Percentiles rank a stretch among this genome's conserved stretches.
Conservation (phyloP, 2,329 filamentous ascomycete genomes). For the Cladorrhinum sp. region DNA sequence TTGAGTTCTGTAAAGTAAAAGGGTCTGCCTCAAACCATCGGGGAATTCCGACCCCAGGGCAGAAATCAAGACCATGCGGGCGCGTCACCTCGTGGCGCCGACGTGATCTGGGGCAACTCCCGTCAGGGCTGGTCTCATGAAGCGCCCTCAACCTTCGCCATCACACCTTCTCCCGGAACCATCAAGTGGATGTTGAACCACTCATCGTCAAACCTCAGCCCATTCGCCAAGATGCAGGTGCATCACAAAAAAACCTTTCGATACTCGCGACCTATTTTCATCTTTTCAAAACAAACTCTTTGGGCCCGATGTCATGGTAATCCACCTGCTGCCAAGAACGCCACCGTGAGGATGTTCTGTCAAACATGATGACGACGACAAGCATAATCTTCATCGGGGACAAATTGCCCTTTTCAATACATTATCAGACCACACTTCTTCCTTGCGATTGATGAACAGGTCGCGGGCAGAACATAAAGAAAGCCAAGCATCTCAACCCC, state of each 20-base stretch:
- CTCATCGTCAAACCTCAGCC: background rate
- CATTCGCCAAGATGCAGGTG: background rate
- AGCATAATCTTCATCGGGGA: background rate
- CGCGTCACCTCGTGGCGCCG: background rate
- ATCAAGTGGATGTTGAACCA: conserved; percentile 1
- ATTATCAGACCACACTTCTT: background rate
- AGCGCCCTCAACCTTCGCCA: background rate
- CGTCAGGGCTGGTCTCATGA: background rate
- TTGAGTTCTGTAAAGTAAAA: background rate
- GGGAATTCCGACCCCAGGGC: background rate
- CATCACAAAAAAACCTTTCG: background rate
- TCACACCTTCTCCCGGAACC: conserved; percentile 3
- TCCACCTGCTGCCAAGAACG: background rate
- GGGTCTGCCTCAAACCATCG: background rate
- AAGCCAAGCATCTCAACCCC: background rate
- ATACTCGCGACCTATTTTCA: background rate
- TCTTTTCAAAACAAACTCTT: background rate
- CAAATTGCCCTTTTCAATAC: background rate
- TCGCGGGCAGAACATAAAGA: background rate
- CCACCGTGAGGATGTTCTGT: background rate
- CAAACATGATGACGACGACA: background rate
- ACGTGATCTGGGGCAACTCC: background rate
- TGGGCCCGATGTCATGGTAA: background rate
- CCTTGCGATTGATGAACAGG: background rate
- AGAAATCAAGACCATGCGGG: background rate